Evolutionary conservation across 1,284 basidiomycete species (phyloP), one percentile per base, ranked within the genome.

Genomic region (Takashimella koratensis): DNA sequence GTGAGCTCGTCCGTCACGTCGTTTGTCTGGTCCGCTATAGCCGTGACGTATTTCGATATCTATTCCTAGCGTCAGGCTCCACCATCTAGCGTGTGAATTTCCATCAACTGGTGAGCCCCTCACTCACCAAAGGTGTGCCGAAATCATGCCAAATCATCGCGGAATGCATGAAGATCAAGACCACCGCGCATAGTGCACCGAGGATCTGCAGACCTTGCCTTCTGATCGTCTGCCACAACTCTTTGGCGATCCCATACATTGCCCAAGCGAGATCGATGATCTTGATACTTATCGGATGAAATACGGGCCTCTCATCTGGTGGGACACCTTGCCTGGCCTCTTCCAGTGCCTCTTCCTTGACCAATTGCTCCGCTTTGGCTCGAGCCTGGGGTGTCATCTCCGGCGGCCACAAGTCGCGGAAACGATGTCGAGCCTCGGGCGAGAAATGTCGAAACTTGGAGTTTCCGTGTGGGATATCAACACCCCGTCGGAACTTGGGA

Each of bases 161-260:
- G n/a, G 63, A 52, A 27, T 70, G 65, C 49, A 56, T 59, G 16
- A 54, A 26, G 2, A 59, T 20, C 8, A 70, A 53, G 22, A 61
- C 52, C 13, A 54, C 5, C 23, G 59, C 66, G 27, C 51, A 55
- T 2, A 66, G 3, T 11, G 59, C 60, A 2, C 65, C 62, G 5
- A 53, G 56, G n/a, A 64, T 47, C 43, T 70, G 68, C 30, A 68
- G 21, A 2, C 62, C 63, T 49, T 70, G 68, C 20, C 61, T 51
- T n/a, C 44, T 26, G 2, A 58, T 22, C 52, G 55, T 63, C 6
- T 45, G 43, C 50, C 47, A 59, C 2, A 51, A 12, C 22, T 65
- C 62, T 30, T 55, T 52, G 8, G 60, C 52, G 21, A 60, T 42
- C 36, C 55, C 54, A 50, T 59, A 67, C 56, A 64, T 54, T 45